Conservation (phyloP, 108 stramenopile species). For the Craspedostauros australis region DNA sequence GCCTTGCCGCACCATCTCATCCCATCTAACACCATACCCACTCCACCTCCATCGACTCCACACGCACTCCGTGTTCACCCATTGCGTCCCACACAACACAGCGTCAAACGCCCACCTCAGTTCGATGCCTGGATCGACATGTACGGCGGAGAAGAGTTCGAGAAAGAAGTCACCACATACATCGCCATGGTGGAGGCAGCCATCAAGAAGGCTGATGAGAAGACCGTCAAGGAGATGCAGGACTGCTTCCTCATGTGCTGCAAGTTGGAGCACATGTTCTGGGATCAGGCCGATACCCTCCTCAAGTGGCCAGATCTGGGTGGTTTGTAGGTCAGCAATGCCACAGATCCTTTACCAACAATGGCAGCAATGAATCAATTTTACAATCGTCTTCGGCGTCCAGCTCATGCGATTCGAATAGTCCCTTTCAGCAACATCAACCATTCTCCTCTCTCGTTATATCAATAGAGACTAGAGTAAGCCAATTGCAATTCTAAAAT, state of each 20-base stretch:
- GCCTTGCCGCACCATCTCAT: too few species aligned
- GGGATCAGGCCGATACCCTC: slow-evolving; percentile 60
- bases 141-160: slow-evolving; percentile 82
- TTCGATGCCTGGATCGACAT: slow-evolving; percentile 90
- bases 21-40: too few species aligned
- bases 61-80: too few species aligned
- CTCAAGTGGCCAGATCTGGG: slow-evolving; percentile 59
- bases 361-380: too few species aligned
- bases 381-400: too few species aligned
- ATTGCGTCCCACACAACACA: background rate
- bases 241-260: slow-evolving; percentile 74
- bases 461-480: too few species aligned
- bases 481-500: too few species aligned
- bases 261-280: slow-evolving; percentile 88
- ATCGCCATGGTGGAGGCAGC: slow-evolving; percentile 62
- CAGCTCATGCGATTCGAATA: too few species aligned
- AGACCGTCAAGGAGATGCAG: slow-evolving; percentile 57
- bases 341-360: too few species aligned
- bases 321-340: slow-evolving; percentile 1
- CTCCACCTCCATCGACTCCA: too few species aligned
- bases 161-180: slow-evolving; percentile 67
- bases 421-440: too few species aligned
- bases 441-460: too few species aligned
- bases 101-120: slow-evolving; percentile 43
- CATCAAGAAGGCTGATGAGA: slow-evolving; percentile 21